Conservation (phyloP, 306 rosid species). For the Ceratonia siliqua region DNA sequence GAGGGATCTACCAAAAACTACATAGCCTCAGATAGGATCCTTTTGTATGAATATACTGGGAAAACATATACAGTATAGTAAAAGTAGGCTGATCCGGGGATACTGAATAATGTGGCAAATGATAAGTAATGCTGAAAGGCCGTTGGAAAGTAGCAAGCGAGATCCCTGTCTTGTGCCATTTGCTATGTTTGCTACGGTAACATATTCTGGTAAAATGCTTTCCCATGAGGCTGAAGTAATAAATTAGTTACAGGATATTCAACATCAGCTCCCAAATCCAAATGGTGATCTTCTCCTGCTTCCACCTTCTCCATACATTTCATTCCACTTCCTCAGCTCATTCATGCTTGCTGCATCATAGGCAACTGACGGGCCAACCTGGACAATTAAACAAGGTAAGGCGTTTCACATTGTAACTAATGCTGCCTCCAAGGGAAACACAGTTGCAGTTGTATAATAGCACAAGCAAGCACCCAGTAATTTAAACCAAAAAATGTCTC, state of each 20-base stretch:
- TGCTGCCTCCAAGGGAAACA: neutral
- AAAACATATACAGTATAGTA: neutral
- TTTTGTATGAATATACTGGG: neutral
- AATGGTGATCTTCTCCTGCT: constrained; percentile 88
- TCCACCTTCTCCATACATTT: constrained; percentile 96
- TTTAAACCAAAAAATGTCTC: neutral
- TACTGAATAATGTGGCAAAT: neutral
- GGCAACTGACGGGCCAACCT: constrained; percentile 97
- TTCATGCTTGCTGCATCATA: constrained; percentile 93
- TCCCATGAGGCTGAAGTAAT: too few relatives aligned
- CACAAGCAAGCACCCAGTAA: neutral
- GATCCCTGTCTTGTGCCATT: too few relatives aligned
- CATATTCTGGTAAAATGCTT: too few relatives aligned
- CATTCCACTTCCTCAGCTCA: constrained; percentile 96
- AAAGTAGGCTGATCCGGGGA: neutral
- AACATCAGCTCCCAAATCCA: constrained; percentile 63
- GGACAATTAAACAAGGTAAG: neutral
- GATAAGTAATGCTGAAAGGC: neutral
- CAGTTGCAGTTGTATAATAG: neutral
- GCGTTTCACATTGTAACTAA: neutral
- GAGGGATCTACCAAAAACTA: constrained; percentile 1
- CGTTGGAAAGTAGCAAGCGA: neutral
- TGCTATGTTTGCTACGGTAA: too few relatives aligned
- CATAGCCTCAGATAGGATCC: constrained; percentile 1
- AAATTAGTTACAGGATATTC: too few relatives aligned